Conservation (phyloP, 805 yeast species). For the Spathaspora arborariae region DNA sequence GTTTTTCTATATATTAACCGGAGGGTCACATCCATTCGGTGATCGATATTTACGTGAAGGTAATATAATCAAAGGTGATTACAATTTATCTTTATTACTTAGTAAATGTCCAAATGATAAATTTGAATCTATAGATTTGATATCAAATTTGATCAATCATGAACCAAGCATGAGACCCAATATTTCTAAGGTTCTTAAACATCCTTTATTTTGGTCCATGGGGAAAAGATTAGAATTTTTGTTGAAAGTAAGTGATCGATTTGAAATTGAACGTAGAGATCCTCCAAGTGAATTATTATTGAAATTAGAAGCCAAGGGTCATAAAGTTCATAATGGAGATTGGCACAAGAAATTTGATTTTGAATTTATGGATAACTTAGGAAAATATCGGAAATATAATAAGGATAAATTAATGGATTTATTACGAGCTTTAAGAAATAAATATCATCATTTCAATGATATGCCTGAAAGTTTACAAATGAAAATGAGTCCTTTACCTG, state of each 20-base stretch:
- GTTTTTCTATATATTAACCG: constrained; percentile 77
- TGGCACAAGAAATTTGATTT: constrained; percentile 77
- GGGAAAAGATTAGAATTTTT: constrained; percentile 78
- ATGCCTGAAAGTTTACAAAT: constrained; percentile 62
- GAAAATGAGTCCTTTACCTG: constrained; percentile 76
- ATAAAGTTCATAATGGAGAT: constrained; percentile 51
- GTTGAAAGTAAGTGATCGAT: constrained; percentile 83
- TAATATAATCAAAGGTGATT: constrained; percentile 71
- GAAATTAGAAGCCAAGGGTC: constrained; percentile 51
- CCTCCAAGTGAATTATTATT: constrained; percentile 64
- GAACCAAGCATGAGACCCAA: constrained; percentile 72
- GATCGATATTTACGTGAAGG: constrained; percentile 83
- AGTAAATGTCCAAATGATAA: constrained; percentile 38
- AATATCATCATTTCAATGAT: constrained; percentile 92
- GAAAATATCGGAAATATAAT: constrained; percentile 86
- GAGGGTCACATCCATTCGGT: constrained; percentile 95
- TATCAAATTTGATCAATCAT: constrained; percentile 63
- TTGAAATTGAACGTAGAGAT: constrained; percentile 79
- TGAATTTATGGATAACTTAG: constrained; percentile 76
- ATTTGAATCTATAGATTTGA: constrained; percentile 69
- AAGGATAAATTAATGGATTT: constrained; percentile 77
- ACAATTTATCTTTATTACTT: constrained; percentile 46
- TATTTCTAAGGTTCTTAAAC: constrained; percentile 63
- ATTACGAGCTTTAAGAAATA: constrained; percentile 84
- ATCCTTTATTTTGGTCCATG: constrained; percentile 84